phyloP scores from a whole-genome alignment of 495 filamentous ascomycete genomes.

The Astrothelium macrocarpum region DNA sequence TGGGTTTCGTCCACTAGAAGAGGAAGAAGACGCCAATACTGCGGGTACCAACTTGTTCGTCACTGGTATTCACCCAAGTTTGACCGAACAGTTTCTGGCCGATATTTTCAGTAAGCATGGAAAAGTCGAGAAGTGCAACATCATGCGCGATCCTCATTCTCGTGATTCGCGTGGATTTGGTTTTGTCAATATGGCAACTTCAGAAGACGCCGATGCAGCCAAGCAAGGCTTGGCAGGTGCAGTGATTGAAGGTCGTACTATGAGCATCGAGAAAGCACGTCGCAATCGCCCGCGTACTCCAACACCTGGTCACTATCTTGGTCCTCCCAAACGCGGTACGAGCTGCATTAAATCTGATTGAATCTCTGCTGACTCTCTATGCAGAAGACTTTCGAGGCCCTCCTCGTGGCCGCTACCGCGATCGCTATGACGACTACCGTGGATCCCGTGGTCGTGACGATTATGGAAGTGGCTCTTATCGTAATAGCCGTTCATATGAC shows the following conservation, averaged over 20 bases:
- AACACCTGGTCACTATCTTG: constrained; percentile 98
- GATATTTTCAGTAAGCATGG: constrained; percentile 98
- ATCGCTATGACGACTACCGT: constrained; percentile 31
- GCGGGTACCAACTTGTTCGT: constrained; percentile 98
- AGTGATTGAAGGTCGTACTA: constrained; percentile 84
- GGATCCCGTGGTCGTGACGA: constrained; percentile 27
- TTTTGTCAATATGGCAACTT: constrained; percentile 96
- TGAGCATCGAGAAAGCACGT: constrained; percentile 98
- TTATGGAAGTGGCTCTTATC: constrained; percentile 20
- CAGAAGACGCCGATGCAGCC: constrained; percentile 88
- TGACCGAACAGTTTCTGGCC: constrained; percentile 81
- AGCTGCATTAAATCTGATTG: background rate
- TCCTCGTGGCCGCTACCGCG: constrained; percentile 27
- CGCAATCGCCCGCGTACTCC: constrained; percentile 89
- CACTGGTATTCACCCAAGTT: constrained; percentile 91
- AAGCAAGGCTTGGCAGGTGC: constrained; percentile 95
- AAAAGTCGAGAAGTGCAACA: constrained; percentile 96
- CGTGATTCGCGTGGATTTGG: constrained; percentile 98
- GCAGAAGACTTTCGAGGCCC: constrained; percentile 53
- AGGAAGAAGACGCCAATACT: constrained; percentile 75
- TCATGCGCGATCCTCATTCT: constrained; percentile 97
- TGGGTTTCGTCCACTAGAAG: constrained; percentile 43
- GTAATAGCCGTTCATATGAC: constrained; percentile 34
- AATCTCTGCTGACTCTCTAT: constrained; percentile 13
- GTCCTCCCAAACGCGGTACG: constrained; percentile 89